Evolutionary conservation across 768 basidiomycete genomes (phyloP), one percentile per base, ranked within the genome.

Genomic region (Aureoboletus auriporus): DNA sequence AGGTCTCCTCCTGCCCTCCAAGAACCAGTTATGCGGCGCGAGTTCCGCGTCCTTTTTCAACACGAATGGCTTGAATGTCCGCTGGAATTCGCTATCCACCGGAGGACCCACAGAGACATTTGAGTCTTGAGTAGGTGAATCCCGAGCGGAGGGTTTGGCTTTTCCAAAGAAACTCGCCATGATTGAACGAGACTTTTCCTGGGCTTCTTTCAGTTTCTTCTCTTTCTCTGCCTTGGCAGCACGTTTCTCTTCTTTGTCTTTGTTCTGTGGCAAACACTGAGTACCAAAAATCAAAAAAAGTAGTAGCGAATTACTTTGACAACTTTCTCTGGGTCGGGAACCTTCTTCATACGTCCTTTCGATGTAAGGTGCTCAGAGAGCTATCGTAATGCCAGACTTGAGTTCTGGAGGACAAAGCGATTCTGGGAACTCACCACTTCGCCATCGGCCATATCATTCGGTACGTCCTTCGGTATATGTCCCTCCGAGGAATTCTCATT

Each of bases 151-250:
- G n/a, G 64, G 46, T 55, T 79, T 80, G 8, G 78, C 64, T 60
- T 88, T 89, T 28, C 76, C 73, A 64, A 93, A 90, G 71, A 92
- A 93, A 61, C 69, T 86, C 1, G 79, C 76, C 82, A 95, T 82
- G 11, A 89, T 67, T 8, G 82, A 83, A 28, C 82, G 78, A 5
- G 89, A 88, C 65, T 81, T 90, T 46, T 79, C 77, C 44, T 84
- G 79, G 3, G 80, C 79, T 55, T 86, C 83, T 49, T 81, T 79
- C 52, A 78, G 78, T 63, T 81, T 88, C 70, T 78, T 83, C 56
- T 86, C 84, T 60, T 79, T 84, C 58, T 89, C 86, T 3, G 70
- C 75, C 58, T 80, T 88, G 9, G 81, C 84, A 0, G 72, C 75
- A 56, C 81, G 86, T 69, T 79, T 85, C 56, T 85, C 85, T 42